Base-by-base conservation (phyloP, 768 basidiomycete species). In the Amyloporia xantha region DNA sequence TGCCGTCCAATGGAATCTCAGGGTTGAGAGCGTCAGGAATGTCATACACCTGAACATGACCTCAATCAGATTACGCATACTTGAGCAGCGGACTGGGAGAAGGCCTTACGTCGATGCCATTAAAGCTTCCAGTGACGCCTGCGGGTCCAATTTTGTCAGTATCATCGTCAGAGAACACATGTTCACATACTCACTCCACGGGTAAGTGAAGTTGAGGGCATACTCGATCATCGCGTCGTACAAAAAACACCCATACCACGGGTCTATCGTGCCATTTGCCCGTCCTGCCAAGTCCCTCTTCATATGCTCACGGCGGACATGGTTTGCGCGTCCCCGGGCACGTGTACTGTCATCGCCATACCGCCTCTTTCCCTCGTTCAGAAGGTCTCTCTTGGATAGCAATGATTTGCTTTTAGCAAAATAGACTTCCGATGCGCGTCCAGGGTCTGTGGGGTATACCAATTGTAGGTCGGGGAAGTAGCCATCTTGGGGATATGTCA, bases 161-260 rank as follows among this genome's bases (percentile, higher is more conserved):
- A n/a, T n/a, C n/a, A n/a, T n/a, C n/a, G n/a, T n/a, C n/a, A n/a
- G n/a, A n/a, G n/a, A n/a, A n/a, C n/a, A n/a, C n/a, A 2, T 9
- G 12, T 12, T 2, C 30, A 23, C 40, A 12, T 9, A 60, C 68
- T 19, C 30, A 69, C 68, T 63, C 76, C 75, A 77, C 1, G 86
- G 86, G 59, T 72, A 79, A 0, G 85, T 84, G 58, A 72, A 86
- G 59, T 88, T 89, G 50, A 79, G 44, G 13, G 84, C 82, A 54
- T 87, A 87, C 63, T 87, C 85, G 26, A 84, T 57, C 64, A 82
- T 75, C 67, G 82, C 78, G 49, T 81, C 76, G 41, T 77, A 72
- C 10, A 86, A 60, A 47, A 78, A 69, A 63, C 86, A 88, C 7
- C 61, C 60, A 39, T 68, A 68, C 48, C 60, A 67, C 28, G 67